A percentile compares a stretch with the other conserved stretches of the same genome.
Conservation (phyloP, 148 eudicot species). For the Bassia scoparia region DNA sequence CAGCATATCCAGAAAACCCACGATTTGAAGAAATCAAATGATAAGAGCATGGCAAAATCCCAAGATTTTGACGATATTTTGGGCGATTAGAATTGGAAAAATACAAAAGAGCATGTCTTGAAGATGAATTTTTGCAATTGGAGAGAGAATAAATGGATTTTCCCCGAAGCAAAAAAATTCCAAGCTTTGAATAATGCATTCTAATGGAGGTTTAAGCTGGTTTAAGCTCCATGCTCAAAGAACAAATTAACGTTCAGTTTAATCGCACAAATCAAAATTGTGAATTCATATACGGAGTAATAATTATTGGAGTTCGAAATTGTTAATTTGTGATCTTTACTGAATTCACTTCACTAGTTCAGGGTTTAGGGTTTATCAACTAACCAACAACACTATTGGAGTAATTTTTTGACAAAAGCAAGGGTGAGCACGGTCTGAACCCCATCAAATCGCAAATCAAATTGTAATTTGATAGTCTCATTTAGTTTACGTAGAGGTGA, state of each 20-base stretch:
- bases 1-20: slow-evolving; percentile 47
- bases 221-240: slow-evolving; percentile 30
- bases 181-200: slow-evolving; percentile 60
- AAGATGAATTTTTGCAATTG: slow-evolving; percentile 17
- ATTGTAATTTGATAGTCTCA: too few species aligned
- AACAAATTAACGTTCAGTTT: not conserved
- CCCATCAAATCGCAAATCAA: too few species aligned
- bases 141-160: slow-evolving; percentile 29
- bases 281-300: not conserved
- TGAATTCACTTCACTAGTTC: slow-evolving; percentile 8
- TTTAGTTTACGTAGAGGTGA: too few species aligned
- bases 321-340: not conserved
- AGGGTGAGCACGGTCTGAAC: too few species aligned
- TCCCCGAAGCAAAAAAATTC: slow-evolving; percentile 42
- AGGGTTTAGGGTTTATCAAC: too few species aligned
- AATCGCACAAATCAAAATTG: not conserved
- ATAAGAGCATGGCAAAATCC: slow-evolving; percentile 26
- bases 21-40: slow-evolving; percentile 15
- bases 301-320: not conserved
- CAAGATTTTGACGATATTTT: slow-evolving; percentile 11
- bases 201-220: slow-evolving; percentile 39
- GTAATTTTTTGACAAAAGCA: too few species aligned
- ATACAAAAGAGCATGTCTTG: slow-evolving; percentile 21
- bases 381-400: too few species aligned
- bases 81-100: slow-evolving; percentile 22